These are phyloP conservation scores for Solanum neorickii DNA, from an alignment of 257 asterid species.

Conservation along the genomic window DNA sequence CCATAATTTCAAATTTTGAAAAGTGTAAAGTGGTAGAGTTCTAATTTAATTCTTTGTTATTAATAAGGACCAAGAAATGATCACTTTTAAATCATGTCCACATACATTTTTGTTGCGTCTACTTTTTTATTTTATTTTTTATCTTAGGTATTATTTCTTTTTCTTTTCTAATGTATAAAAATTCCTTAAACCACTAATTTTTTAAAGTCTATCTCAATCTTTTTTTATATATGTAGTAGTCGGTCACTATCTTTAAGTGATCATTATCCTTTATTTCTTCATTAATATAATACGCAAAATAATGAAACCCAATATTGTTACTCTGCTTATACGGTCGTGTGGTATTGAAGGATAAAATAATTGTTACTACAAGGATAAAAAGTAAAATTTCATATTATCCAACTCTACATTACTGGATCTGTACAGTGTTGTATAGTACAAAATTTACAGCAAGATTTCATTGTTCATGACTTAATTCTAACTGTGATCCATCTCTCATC, in stretches of 20 bases:
- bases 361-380: no score
- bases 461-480: neutral
- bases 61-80: neutral
- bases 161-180: neutral
- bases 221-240: neutral
- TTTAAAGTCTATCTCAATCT: neutral
- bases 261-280: neutral
- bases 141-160: neutral
- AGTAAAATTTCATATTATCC: neutral
- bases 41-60: neutral
- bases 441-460: neutral
- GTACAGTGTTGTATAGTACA: neutral
- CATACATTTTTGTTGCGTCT: neutral
- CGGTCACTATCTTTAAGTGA: neutral
- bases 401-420: neutral
- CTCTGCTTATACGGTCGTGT: neutral
- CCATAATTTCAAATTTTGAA: neutral
- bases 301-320: neutral
- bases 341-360: neutral
- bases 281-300: neutral
- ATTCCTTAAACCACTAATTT: neutral
- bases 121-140: neutral
- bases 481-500: constrained; percentile 47
- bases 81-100: neutral
- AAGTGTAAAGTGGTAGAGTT: neutral